Evolutionary conservation across 2,329 filamentous ascomycete genomes (phyloP).

Genomic region (Reticulascus tulasneorum): DNA sequence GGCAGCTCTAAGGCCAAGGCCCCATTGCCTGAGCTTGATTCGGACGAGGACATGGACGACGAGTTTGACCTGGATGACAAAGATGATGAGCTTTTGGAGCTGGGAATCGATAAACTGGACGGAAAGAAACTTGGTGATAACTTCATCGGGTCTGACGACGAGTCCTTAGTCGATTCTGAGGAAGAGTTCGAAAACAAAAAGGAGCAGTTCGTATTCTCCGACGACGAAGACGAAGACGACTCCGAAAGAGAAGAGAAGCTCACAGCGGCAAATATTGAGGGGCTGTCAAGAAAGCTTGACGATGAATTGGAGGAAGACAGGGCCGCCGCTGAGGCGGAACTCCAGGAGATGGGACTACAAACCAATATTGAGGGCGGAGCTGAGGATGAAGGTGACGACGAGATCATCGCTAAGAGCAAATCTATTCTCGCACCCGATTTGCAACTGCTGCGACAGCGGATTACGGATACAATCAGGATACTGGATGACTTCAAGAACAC

Average conservation of each 20-base stretch:
- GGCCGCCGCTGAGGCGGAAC: constrained; percentile 77
- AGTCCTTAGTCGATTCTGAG: constrained; percentile 70
- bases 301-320: constrained; percentile 71
- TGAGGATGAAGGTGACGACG: constrained; percentile 58
- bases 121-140: constrained; percentile 48
- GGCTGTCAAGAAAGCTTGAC: constrained; percentile 82
- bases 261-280: constrained; percentile 93
- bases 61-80: constrained; percentile 26
- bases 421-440: constrained; percentile 79
- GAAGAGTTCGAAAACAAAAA: constrained; percentile 50
- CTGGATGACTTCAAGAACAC: constrained; percentile 84
- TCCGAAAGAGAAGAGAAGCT: constrained; percentile 86
- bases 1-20: constrained; percentile 24
- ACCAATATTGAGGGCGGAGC: constrained; percentile 86
- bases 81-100: constrained; percentile 39
- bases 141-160: constrained; percentile 56
- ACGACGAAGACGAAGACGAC: constrained; percentile 91
- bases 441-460: constrained; percentile 79
- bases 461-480: constrained; percentile 90
- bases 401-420: constrained; percentile 53
- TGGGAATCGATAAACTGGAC: constrained; percentile 38
- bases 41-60: constrained; percentile 15
- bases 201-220: constrained; percentile 77
- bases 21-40: constrained; percentile 19
- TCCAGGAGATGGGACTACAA: constrained; percentile 81